Conservation (phyloP, 306 rosid species). For the Begonia peltatifolia region DNA sequence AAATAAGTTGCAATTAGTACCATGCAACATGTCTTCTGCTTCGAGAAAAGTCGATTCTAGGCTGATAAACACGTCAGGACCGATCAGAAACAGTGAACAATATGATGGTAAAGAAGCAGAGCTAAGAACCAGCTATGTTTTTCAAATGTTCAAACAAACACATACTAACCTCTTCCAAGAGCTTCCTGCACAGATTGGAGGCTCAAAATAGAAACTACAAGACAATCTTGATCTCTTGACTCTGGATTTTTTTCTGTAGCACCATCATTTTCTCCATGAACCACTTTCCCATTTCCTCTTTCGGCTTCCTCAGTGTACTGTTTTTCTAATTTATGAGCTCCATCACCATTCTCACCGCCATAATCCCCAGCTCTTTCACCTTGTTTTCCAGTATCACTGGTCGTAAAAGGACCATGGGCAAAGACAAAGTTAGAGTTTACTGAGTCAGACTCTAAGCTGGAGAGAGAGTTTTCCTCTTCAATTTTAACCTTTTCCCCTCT, state of each 20-base stretch:
- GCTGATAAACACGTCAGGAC: too few species aligned
- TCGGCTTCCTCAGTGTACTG: slow-evolving; percentile 44
- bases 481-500: slow-evolving; percentile 35
- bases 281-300: slow-evolving; percentile 17
- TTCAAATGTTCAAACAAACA: too few species aligned
- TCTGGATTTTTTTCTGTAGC: too few species aligned
- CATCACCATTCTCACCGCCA: slow-evolving; percentile 42
- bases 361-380: slow-evolving; percentile 29
- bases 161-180: slow-evolving; percentile 59
- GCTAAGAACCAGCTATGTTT: too few species aligned
- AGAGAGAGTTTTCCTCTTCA: slow-evolving; percentile 63
- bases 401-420: slow-evolving; percentile 27
- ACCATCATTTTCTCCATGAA: slow-evolving; percentile 34
- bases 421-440: slow-evolving; percentile 46
- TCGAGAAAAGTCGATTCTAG: too few species aligned
- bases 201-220: slow-evolving; percentile 39
- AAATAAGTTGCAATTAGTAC: too few species aligned
- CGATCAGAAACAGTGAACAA: too few species aligned
- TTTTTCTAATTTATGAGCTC: slow-evolving; percentile 32
- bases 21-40: too few species aligned
- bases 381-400: slow-evolving; percentile 49
- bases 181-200: slow-evolving; percentile 75
- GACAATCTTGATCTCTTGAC: slow-evolving; percentile 41
- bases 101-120: too few species aligned
- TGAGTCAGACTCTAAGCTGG: slow-evolving; percentile 86